Evolutionary conservation across 345 rosid species (phyloP), one percentile per base, ranked within the genome.

Genomic region (Noccaea caerulescens): DNA sequence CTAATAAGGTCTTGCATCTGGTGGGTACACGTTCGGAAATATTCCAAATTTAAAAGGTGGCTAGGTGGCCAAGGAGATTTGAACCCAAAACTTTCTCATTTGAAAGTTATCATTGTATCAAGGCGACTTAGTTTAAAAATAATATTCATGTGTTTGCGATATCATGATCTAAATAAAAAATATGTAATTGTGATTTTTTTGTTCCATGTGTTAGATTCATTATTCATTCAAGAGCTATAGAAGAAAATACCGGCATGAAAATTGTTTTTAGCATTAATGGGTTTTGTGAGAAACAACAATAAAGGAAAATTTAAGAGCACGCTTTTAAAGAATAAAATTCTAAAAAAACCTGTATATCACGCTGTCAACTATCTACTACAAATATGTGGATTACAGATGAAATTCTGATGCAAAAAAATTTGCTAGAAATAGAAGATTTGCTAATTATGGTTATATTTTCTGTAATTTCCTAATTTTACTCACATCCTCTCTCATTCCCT

Each of bases 381-480:
- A 4, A 69, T 53, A 54, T 34, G 72, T 34, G 72, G 36, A 16
- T 51, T 58, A 44, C 25, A 75, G 69, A 67, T 43, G 73, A 59
- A 69, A 75, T 68, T 54, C 60, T 63, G 69, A 53, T 75, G 73
- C 44, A 61, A 6, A 75, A 37, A 4, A 1, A 45, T 45, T 54
- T 0, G 54, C 70, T 61, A 30, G 8, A 61, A 68, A 75, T 61
- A 75, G 73, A 10, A 46, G 42, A 68, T 68, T 54, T 54, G 58
- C 74, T 75, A 75, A 68, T 34, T 66, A 43, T 41, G 16, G 77
- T 66, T 7, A 4, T 4, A 60, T 2, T 47, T 36, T 37, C 49
- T 61, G 69, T 45, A 3, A 32, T 33, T 60, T 55, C 80, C 73
- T 77, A 45, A 11, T 67, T 54, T 66, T 71, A 54, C 72, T 77